Conservation (phyloP, 805 yeast species). For the Maudiozyma bulderi region DNA sequence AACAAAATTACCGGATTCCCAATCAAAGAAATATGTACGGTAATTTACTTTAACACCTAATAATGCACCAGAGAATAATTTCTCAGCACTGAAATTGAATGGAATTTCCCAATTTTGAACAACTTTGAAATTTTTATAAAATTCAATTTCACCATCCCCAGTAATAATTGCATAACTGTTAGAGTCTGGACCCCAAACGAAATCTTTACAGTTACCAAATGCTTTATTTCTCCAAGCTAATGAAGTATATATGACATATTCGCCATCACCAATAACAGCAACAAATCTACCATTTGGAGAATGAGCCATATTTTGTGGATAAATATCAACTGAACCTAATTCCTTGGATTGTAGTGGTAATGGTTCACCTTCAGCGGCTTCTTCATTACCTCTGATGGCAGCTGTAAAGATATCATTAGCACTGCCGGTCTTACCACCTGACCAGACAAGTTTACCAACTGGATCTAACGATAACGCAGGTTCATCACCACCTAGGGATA, state of each 20-base stretch:
- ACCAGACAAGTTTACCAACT: slow-evolving; percentile 84
- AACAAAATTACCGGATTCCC: slow-evolving; percentile 81
- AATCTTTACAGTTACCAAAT: slow-evolving; percentile 82
- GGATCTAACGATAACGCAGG: slow-evolving; percentile 91
- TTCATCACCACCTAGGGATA: slow-evolving; percentile 86
- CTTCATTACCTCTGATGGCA: slow-evolving; percentile 61
- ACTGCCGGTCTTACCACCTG: slow-evolving; percentile 55
- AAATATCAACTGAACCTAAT: slow-evolving; percentile 87
- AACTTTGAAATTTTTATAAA: slow-evolving; percentile 80
- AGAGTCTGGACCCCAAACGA: slow-evolving; percentile 92
- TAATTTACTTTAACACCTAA: slow-evolving; percentile 79
- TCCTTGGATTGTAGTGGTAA: slow-evolving; percentile 77
- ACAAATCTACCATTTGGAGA: slow-evolving; percentile 97
- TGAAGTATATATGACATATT: slow-evolving; percentile 90
- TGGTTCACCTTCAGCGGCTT: slow-evolving; percentile 69
- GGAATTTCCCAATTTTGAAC: slow-evolving; percentile 52
- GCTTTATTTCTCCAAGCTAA: slow-evolving; percentile 96
- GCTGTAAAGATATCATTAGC: slow-evolving; percentile 69
- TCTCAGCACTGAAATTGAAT: slow-evolving; percentile 61
- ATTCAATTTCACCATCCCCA: slow-evolving; percentile 50
- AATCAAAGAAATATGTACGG: slow-evolving; percentile 80
- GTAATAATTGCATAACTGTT: slow-evolving; percentile 79
- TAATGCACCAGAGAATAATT: slow-evolving; percentile 76
- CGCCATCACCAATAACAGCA: slow-evolving; percentile 96
- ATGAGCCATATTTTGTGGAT: slow-evolving; percentile 78